phyloP scores from a whole-genome alignment of 768 basidiomycete species.

The Boletus edulis region DNA sequence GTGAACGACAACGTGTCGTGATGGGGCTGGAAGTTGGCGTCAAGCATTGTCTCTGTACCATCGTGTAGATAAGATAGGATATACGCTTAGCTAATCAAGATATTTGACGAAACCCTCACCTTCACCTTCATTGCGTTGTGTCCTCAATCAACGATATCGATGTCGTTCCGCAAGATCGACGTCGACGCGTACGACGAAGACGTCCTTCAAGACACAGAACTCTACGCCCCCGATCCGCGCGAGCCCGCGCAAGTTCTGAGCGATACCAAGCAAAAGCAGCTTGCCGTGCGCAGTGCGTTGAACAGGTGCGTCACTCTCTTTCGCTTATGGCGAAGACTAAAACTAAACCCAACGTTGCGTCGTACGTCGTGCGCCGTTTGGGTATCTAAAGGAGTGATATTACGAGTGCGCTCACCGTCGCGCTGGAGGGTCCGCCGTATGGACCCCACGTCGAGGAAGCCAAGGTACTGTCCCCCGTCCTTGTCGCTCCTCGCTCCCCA shows the following conservation, averaged over 20 bases:
- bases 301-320: constrained; percentile 55
- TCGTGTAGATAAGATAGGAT: no score
- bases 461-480: constrained; percentile 52
- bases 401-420: constrained; percentile 62
- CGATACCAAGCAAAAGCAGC: constrained; percentile 75
- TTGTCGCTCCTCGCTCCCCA: no score
- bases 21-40: no score
- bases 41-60: no score
- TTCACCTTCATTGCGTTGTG: no score
- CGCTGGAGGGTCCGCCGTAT: constrained; percentile 83
- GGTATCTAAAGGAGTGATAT: constrained; percentile 64
- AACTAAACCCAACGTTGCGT: no score
- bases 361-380: no score
- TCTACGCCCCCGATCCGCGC: constrained; percentile 84
- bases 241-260: constrained; percentile 68
- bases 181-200: constrained; percentile 95
- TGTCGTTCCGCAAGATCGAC: constrained; percentile 89
- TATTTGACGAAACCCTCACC: no score
- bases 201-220: constrained; percentile 75
- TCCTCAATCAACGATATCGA: constrained; percentile 23
- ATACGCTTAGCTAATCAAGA: no score
- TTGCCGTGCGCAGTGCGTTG: constrained; percentile 67
- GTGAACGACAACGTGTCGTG: no score
- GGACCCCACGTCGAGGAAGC: constrained; percentile 86
- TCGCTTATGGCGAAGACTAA: not conserved